phyloP scores from a whole-genome alignment of 371 early-diverging fungal species.

The Aphelidium insulamus region DNA sequence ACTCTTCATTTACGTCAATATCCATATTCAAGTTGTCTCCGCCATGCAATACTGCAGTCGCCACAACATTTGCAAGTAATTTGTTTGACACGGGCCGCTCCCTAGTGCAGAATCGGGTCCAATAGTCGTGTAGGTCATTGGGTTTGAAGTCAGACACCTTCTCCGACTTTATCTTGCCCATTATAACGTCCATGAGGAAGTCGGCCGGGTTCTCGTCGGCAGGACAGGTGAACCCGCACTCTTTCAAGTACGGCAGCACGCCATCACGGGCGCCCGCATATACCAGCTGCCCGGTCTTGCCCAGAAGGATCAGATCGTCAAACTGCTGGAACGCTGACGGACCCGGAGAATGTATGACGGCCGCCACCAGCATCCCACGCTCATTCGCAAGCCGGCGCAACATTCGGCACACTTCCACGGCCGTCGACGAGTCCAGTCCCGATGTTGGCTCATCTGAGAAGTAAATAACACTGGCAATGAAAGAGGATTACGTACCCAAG shows the following conservation, averaged over 20 bases:
- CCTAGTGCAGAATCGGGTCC: too few species aligned
- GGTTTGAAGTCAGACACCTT: background rate
- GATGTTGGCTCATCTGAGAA: constrained; percentile 47
- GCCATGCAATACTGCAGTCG: too few species aligned
- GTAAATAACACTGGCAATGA: constrained; percentile 3
- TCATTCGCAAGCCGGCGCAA: constrained; percentile 25
- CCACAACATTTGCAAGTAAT: too few species aligned
- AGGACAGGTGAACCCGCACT: constrained; percentile 30
- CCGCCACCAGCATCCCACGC: constrained; percentile 34
- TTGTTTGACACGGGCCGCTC: too few species aligned
- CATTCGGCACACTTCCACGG: constrained; percentile 34
- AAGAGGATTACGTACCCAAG: constrained; percentile 10
- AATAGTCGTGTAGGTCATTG: too few species aligned
- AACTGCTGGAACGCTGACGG: constrained; percentile 32
- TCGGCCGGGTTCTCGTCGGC: constrained; percentile 27
- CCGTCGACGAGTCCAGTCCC: constrained; percentile 51
- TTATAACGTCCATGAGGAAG: constrained; percentile 22
- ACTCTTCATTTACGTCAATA: too few species aligned
- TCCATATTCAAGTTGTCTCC: too few species aligned
- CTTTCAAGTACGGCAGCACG: constrained; percentile 21
- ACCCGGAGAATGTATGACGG: constrained; percentile 52
- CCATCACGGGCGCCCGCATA: constrained; percentile 28
- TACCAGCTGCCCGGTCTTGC: constrained; percentile 32
- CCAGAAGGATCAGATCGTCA: constrained; percentile 40
- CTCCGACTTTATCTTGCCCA: too few species aligned